Base-by-base conservation (phyloP, 345 rosid species). In the Clausena lansium region DNA sequence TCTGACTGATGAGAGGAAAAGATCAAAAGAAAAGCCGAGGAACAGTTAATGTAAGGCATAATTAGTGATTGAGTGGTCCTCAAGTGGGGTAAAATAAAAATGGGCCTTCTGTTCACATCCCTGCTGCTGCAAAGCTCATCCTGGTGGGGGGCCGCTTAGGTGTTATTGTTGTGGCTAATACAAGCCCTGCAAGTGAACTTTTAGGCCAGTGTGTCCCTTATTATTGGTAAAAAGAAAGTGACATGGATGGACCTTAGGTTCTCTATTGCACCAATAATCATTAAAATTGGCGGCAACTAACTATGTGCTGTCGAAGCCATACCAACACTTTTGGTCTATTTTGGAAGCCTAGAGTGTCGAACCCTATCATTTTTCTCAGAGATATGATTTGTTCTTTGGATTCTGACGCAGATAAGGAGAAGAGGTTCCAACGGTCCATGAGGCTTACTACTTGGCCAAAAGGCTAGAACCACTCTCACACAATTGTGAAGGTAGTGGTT, bases 11-110 rank as follows among this genome's bases (percentile, higher is more conserved):
- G 19, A 0, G 10, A 63, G 78, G 83, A 78, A 78, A 84, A 82
- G 70, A 62, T 57, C 82, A 63, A 80, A 32, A 36, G 82, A 81
- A 84, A 82, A 50, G 77, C 77, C 84, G 59, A 75, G 27, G 47
- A 72, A 14, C 41, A 75, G 74, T 20, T 24, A 73, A 10, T 47
- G 39, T 66, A 36, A 15, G 10, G 50, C 50, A 45, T 4, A 45
- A 45, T 13, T 0, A 11, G 5, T 45, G 50, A 45, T 45, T 45
- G 39, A 1, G 85, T 80, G 84, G 86, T 79, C 85, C 85, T 55
- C 10, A 47, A 17, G 67, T 54, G 38, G 57, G 76, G 79, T 25
- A 9, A 39, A 63, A 11, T 0, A 45, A 30, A 32, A 45, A 41
- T 2, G 71, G 74, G 71, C 55, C 66, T 20, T 5, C 5, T 22